Percentiles rank a stretch among this genome's conserved stretches.
phyloP scores from a whole-genome alignment of 2,329 filamentous ascomycete genomes.

The Berkeleyomyces basicola region DNA sequence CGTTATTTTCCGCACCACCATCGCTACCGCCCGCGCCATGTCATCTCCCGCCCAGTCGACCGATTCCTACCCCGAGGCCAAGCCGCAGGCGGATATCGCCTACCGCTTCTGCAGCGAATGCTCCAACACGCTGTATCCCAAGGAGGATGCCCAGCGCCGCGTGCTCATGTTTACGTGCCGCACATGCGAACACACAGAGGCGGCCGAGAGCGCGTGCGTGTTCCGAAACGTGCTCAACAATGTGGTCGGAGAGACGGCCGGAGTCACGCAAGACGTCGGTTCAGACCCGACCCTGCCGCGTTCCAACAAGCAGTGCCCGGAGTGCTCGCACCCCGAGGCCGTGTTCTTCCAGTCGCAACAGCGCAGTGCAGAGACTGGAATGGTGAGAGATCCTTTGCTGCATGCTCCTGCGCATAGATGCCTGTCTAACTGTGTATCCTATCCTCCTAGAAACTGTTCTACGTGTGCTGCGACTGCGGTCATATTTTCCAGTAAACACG shows the following conservation, averaged over 20 bases:
- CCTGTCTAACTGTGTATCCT: background rate
- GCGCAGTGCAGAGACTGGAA: conserved; percentile 89
- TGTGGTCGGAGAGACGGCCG: conserved; percentile 83
- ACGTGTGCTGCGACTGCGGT: conserved; percentile 87
- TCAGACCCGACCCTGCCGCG: conserved; percentile 96
- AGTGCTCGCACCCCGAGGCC: conserved; percentile 72
- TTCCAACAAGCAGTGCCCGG: conserved; percentile 69
- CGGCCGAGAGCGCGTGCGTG: conserved; percentile 75
- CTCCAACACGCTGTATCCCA: conserved; percentile 95
- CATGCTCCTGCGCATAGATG: background rate
- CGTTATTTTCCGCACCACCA: too few species aligned
- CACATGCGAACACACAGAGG: conserved; percentile 82
- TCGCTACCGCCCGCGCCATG: conserved; percentile 25
- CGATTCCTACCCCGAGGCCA: conserved; percentile 28
- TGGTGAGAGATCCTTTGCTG: conserved; percentile 46
- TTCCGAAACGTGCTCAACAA: conserved; percentile 91
- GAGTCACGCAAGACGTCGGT: conserved; percentile 92
- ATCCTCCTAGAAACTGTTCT: conserved; percentile 59
- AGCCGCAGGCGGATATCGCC: conserved; percentile 61
- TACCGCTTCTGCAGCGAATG: conserved; percentile 98
- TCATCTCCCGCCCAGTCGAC: conserved; percentile 23
- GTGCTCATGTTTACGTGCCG: conserved; percentile 89
- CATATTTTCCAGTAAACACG: conserved; percentile 52
- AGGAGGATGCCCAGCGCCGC: conserved; percentile 74
- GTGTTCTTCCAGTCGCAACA: conserved; percentile 99